A percentile compares a stretch with the other conserved stretches of the same genome.
These are phyloP conservation scores for Amanita jacksonii DNA, from an alignment of 768 basidiomycete species.

Conservation along the genomic window DNA sequence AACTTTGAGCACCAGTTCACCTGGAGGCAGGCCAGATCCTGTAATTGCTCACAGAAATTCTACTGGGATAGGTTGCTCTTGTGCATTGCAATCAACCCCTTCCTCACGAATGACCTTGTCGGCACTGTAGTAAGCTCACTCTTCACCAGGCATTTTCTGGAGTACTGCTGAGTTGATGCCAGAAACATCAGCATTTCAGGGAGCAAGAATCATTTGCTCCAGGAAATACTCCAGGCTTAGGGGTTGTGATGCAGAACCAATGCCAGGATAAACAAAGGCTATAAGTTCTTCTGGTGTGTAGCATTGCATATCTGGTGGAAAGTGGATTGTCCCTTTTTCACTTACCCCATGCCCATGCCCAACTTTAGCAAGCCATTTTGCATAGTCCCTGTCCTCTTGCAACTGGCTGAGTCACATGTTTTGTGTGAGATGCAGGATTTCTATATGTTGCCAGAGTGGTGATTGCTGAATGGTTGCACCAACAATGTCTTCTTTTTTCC, in stretches of 20 bases:
- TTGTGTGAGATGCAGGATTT: neutral
- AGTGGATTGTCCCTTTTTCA: slow-evolving; percentile 13
- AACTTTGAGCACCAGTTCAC: slow-evolving; percentile 19
- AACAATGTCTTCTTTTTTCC: slow-evolving; percentile 27
- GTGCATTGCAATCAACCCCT: slow-evolving; percentile 10
- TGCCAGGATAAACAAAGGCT: slow-evolving; percentile 17
- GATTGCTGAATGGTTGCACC: slow-evolving; percentile 10
- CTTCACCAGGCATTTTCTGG: slow-evolving; percentile 13
- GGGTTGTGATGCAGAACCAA: slow-evolving; percentile 15
- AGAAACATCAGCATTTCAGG: slow-evolving; percentile 25
- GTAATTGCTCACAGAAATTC: slow-evolving; percentile 26
- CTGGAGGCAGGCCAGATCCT: slow-evolving; percentile 24
- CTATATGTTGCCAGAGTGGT: no score
- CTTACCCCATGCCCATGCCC: slow-evolving; percentile 21
- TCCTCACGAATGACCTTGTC: slow-evolving; percentile 18
- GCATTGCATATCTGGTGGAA: slow-evolving; percentile 22
- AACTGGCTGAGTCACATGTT: slow-evolving; percentile 30
- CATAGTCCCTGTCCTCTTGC: slow-evolving; percentile 19
- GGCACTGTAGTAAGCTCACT: slow-evolving; percentile 15
- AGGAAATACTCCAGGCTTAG: slow-evolving; percentile 24
- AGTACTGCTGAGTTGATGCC: slow-evolving; percentile 22
- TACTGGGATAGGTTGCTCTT: slow-evolving; percentile 15
- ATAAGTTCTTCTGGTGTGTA: slow-evolving; percentile 16
- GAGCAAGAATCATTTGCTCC: slow-evolving; percentile 24
- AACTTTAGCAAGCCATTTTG: slow-evolving; percentile 14